Base-by-base conservation (phyloP, 176 grass and related monocot genomes). In the Neostapfia colusana region DNA sequence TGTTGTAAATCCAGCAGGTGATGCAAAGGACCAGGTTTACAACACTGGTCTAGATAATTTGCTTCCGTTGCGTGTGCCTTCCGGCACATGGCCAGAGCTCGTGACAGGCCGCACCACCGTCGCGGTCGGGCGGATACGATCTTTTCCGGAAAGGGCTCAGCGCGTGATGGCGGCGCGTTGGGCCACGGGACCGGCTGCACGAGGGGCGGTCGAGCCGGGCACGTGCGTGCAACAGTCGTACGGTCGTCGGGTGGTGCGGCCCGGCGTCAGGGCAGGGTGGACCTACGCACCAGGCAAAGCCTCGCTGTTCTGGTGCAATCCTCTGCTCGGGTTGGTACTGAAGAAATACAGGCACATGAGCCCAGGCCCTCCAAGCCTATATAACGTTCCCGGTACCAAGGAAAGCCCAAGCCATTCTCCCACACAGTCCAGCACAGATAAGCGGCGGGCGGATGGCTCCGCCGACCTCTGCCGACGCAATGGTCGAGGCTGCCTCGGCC, bases 131-230 rank as follows among this genome's bases (percentile, higher is more conserved):
- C 26, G 49, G 79, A 87, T 78, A 51, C 44, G 44, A 17, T 17
- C 65, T 76, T 49, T 45, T 10, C 2, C 53, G 20, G 53, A 28
- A 57, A 10, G 59, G 59, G 73, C 39, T 57, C 82, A 79, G 85
- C 79, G 21, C 59, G 2, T 67, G 72, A 79, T 34, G 85, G 28
- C 85, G 73, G 78, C 74, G 84, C 6, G 64, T 71, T 42, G 73
- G 79, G 61, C 48, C 79, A 65, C 28, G 78, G 59, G 73, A 78
- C 85, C 82, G 36, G 3, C 73, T 79, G 79, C 79, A 87, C 85
- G 79, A 82, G 67, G 79, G 59, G 10, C 59, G 85, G 85, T 87
- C 85, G 79, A 63, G 66, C 8, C n/a, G 10, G 8, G 58, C 77
- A 71, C 66, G 66, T 73, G 71, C 58, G 75, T 27, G 59, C 61